Evolutionary conservation across 169 alveolate genomes (phyloP).

Genomic region (Plasmodium vinckei): DNA sequence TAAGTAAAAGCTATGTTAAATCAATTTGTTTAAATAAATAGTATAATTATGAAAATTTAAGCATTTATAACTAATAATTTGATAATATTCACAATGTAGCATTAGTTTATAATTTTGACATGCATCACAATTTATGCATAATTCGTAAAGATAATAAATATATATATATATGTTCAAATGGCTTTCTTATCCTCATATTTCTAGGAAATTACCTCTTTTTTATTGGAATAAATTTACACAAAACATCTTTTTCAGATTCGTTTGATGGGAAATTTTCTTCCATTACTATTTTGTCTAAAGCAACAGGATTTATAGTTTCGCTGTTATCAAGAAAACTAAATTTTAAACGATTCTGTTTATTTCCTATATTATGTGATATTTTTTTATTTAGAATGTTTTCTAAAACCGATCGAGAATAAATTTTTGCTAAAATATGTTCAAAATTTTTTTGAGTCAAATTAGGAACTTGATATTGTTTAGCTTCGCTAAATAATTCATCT

Average conservation of each 20-base stretch:
- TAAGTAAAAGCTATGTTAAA: too few relatives aligned
- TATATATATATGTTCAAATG: too few relatives aligned
- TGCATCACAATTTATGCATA: too few relatives aligned
- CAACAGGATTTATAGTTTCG: neutral
- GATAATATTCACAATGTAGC: too few relatives aligned
- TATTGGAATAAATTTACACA: conserved; percentile 69
- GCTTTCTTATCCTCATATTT: neutral
- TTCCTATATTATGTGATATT: neutral
- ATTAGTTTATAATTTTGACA: too few relatives aligned
- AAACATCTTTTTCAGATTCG: conserved; percentile 8
- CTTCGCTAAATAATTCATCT: neutral
- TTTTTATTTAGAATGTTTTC: conserved; percentile 13
- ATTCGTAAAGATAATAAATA: too few relatives aligned
- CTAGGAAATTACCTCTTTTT: conserved; percentile 35
- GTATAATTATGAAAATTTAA: neutral
- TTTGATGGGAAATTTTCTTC: neutral
- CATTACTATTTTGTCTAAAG: too few relatives aligned
- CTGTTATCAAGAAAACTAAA: conserved; percentile 32
- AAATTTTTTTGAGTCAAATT: conserved; percentile 17
- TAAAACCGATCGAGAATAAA: conserved; percentile 53
- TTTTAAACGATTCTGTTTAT: neutral
- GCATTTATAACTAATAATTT: too few relatives aligned
- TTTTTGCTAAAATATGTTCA: conserved; percentile 37
- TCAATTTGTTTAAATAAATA: neutral
- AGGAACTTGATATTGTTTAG: neutral